Base-by-base conservation (phyloP, 192 early-diverging fungal species). In the Pilaira anomala region DNA sequence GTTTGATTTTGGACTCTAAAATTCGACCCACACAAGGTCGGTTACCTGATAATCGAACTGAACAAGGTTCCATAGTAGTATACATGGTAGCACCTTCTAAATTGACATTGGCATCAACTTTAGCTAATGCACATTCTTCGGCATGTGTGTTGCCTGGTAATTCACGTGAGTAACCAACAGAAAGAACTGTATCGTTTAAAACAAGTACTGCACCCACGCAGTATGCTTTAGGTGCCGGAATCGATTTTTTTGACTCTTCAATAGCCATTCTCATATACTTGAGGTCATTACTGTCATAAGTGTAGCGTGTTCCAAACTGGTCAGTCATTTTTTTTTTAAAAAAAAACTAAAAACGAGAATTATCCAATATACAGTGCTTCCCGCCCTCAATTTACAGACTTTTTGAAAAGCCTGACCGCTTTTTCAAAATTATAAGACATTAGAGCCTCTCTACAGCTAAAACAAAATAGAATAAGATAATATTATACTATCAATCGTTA, bases 1-100 rank as follows among this genome's bases (percentile, higher is more conserved):
- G 71, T 11, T 54, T 61, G 14, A 98, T 79, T 0, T 78, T 76
- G 0, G 87, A 84, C 14, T 87, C 82, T 11, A 94, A 76, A 42
- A 98, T 73, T n/a, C 83, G 78, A 4, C 90, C 73, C 0, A 84
- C 85, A 62, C 96, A 98, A 3, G 91, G 83, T 12, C 54, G 49
- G 53, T 88, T 94, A 11, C 83, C 91, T 12, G 85, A 94, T 29
- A 87, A 63, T 46, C 83, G 83, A 61, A 64, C 76, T 48, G 82
- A 90, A 74, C 96, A 98, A 0, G 96, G 96, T 68, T 98, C 96
- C 96, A 98, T 98, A 5, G 96, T 98, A 24, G 94, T 92, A 68
- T 96, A 98, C 70, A 95, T 87, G 18, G 87, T 89, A 6, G 82
- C 67, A 19, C 83, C 85, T 22, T 67, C 11, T 7, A 76, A 76